Evolutionary conservation across 1,284 basidiomycete genomes (phyloP).

Genomic region (Leccinum subrobustum): DNA sequence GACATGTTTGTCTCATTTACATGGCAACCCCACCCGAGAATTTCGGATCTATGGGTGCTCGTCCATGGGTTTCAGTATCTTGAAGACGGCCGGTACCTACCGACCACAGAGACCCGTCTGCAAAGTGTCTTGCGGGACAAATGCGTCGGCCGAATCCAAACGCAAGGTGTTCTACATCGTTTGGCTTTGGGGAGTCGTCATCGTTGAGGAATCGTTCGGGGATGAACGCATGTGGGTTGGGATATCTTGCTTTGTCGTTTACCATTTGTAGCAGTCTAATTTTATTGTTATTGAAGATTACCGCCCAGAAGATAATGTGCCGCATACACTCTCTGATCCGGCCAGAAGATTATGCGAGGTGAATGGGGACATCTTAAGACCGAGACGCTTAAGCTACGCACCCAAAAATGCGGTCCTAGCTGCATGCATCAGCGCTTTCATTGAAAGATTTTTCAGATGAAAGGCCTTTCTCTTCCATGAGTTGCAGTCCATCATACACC

Average conservation of each 20-base stretch:
- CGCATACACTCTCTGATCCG: not conserved
- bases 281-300: not conserved
- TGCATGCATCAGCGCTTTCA: slow-evolving; percentile 6
- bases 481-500: slow-evolving; percentile 14
- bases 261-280: not conserved
- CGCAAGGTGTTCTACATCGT: not conserved
- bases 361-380: not conserved
- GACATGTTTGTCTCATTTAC: not conserved
- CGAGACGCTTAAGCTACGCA: not conserved
- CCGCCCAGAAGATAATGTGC: not conserved
- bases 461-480: no score
- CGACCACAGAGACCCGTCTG: not conserved
- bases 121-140: not conserved
- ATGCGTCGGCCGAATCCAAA: not conserved
- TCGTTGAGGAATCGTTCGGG: not conserved
- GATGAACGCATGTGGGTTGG: not conserved
- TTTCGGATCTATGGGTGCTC: not conserved
- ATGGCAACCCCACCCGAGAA: not conserved
- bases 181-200: not conserved
- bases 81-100: not conserved
- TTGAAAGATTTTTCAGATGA: not conserved
- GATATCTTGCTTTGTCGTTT: not conserved
- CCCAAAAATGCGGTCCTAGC: slow-evolving; percentile 14
- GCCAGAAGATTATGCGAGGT: not conserved
- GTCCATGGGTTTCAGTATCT: not conserved